A percentile compares a stretch with the other conserved stretches of the same genome.
Evolutionary conservation across 2,329 filamentous ascomycete species (phyloP).

Genomic region (Talaromyces albobiverticillius): DNA sequence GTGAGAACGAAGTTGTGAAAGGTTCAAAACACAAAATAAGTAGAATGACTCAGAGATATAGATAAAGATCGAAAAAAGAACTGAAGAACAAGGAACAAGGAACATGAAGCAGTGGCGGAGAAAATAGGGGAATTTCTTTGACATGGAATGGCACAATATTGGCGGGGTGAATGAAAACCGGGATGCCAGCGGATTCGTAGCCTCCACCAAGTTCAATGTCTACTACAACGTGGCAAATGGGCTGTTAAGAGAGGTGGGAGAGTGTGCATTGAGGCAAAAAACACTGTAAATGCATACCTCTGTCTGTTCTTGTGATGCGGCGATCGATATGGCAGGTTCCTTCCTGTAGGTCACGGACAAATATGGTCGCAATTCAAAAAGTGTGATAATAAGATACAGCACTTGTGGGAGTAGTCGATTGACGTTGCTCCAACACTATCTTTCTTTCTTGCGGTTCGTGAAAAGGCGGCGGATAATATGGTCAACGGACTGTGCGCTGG

Average conservation of each 20-base stretch:
- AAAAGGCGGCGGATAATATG: background rate
- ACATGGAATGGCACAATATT: background rate
- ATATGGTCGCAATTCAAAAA: background rate
- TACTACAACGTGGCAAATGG: background rate
- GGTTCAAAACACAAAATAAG: too few relatives aligned
- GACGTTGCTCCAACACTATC: background rate
- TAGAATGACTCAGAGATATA: too few relatives aligned
- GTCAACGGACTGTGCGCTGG: background rate
- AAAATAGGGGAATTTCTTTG: background rate
- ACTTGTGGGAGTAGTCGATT: too few relatives aligned
- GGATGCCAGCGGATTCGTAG: background rate
- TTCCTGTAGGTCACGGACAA: background rate
- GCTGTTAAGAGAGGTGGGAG: background rate
- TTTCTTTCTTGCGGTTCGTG: background rate
- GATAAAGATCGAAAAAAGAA: too few relatives aligned
- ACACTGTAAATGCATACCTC: background rate
- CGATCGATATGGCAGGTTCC: background rate
- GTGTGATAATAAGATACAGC: too few relatives aligned
- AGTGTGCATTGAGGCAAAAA: too few relatives aligned
- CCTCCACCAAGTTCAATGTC: background rate
- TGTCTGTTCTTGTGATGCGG: background rate
- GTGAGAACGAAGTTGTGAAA: too few relatives aligned
- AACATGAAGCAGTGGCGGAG: too few relatives aligned
- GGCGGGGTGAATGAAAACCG: too few relatives aligned
- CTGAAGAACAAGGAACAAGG: too few relatives aligned